These are phyloP conservation scores for Brassica nigra DNA, from an alignment of 345 rosid genomes.

Conservation along the genomic window DNA sequence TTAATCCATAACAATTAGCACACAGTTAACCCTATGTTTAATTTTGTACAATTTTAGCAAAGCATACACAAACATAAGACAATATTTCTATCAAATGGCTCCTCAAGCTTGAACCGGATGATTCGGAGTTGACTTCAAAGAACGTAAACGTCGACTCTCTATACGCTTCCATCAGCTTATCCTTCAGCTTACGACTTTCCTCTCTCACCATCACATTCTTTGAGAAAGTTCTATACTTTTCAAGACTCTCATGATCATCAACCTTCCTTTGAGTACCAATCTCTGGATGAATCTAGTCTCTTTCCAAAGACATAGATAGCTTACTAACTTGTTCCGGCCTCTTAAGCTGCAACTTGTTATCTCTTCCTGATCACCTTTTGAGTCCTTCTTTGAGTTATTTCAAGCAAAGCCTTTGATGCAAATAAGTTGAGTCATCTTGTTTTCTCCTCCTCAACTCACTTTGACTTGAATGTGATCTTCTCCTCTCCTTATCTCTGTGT, in stretches of 20 bases:
- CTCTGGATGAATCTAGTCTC: slow-evolving; percentile 63
- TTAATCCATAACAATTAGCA: neutral
- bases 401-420: slow-evolving; percentile 49
- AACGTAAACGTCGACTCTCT: slow-evolving; percentile 60
- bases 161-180: slow-evolving; percentile 85
- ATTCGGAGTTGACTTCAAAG: slow-evolving; percentile 34
- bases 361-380: slow-evolving; percentile 35
- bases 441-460: no score
- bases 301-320: slow-evolving; percentile 66
- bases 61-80: neutral
- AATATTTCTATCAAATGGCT: slow-evolving; percentile 1
- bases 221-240: slow-evolving; percentile 7
- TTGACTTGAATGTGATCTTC: slow-evolving; percentile 4
- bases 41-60: neutral
- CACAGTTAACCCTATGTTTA: neutral
- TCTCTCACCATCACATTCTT: slow-evolving; percentile 21
- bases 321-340: slow-evolving; percentile 40
- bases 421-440: slow-evolving; percentile 13
- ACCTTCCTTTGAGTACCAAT: slow-evolving; percentile 43
- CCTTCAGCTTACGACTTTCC: slow-evolving; percentile 56
- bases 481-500: slow-evolving; percentile 47
- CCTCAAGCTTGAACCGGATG: slow-evolving; percentile 18
- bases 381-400: slow-evolving; percentile 34
- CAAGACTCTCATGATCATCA: slow-evolving; percentile 30
- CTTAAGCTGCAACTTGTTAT: slow-evolving; percentile 35